Evolutionary conservation across 208 protist genomes (phyloP).

Genomic region (Acanthamoeba royreba): DNA sequence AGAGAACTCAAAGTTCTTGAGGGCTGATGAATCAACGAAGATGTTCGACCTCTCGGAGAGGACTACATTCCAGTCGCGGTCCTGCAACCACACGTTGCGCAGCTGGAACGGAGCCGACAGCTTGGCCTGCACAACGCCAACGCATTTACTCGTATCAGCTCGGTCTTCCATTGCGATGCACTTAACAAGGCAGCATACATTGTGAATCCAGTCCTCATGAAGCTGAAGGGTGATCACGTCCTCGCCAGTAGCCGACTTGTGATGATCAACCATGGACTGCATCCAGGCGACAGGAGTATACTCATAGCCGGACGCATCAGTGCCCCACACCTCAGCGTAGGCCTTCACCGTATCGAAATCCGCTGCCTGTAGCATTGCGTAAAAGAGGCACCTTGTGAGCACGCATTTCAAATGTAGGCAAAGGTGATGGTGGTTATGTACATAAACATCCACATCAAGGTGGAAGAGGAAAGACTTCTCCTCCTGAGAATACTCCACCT

Average conservation of each 20-base stretch:
- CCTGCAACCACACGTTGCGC: background rate
- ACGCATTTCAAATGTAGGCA: too few relatives aligned
- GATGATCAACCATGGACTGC: background rate
- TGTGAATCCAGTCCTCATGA: constrained; percentile 32
- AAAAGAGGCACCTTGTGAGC: too few relatives aligned
- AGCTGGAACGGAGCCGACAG: background rate
- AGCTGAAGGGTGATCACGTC: background rate
- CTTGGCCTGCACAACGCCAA: too few relatives aligned
- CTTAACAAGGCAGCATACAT: background rate
- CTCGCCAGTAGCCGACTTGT: background rate
- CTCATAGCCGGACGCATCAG: background rate
- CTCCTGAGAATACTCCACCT: background rate
- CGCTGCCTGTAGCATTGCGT: background rate
- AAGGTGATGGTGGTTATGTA: too few relatives aligned
- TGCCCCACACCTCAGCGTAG: constrained; percentile 52
- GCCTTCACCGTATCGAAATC: background rate
- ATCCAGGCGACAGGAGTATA: constrained; percentile 2
- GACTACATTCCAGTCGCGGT: background rate
- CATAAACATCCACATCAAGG: background rate
- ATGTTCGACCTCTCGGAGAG: background rate
- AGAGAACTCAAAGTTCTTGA: background rate
- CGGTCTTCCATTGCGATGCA: background rate
- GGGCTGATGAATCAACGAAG: background rate
- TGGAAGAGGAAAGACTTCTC: constrained; percentile 19
- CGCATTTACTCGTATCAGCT: background rate